Evolutionary conservation across 805 yeast genomes (phyloP).

Genomic region (Saccharomycopsis sp.): DNA sequence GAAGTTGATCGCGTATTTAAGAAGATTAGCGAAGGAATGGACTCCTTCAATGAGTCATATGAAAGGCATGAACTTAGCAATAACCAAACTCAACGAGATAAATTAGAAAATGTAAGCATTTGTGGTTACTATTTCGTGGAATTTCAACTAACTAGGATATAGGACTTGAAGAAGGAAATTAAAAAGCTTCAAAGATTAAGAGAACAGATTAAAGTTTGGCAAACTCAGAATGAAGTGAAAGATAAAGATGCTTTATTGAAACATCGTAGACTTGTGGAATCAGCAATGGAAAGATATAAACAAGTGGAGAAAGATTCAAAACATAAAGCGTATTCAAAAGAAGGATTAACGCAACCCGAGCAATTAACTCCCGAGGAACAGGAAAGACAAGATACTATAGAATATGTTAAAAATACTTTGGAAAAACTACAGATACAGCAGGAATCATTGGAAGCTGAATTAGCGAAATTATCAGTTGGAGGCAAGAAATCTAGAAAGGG

Average conservation of each 20-base stretch:
- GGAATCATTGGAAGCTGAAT: slow-evolving; percentile 19
- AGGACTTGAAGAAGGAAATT: slow-evolving; percentile 74
- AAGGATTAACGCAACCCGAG: slow-evolving; percentile 56
- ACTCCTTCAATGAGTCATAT: slow-evolving; percentile 46
- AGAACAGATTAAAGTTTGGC: slow-evolving; percentile 93
- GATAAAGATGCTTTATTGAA: slow-evolving; percentile 45
- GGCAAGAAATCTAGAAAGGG: slow-evolving; percentile 17
- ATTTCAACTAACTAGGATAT: slow-evolving; percentile 1
- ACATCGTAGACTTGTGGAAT: slow-evolving; percentile 29
- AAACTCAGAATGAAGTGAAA: slow-evolving; percentile 83
- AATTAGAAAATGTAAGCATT: slow-evolving; percentile 49
- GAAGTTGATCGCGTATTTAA: slow-evolving; percentile 60
- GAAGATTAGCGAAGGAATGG: slow-evolving; percentile 51
- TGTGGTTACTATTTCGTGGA: too few species aligned
- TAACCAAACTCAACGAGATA: slow-evolving; percentile 84
- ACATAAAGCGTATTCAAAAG: slow-evolving; percentile 89
- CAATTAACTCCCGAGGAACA: slow-evolving; percentile 20
- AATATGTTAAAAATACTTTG: slow-evolving; percentile 43
- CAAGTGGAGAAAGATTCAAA: slow-evolving; percentile 90
- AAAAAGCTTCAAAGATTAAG: slow-evolving; percentile 88
- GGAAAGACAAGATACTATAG: slow-evolving; percentile 35
- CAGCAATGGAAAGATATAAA: slow-evolving; percentile 92
- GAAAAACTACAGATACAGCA: slow-evolving; percentile 19
- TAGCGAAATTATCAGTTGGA: slow-evolving; percentile 11
- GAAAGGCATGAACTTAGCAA: slow-evolving; percentile 47